Conservation (phyloP, 345 rosid genomes). For the Linum trigynum region DNA sequence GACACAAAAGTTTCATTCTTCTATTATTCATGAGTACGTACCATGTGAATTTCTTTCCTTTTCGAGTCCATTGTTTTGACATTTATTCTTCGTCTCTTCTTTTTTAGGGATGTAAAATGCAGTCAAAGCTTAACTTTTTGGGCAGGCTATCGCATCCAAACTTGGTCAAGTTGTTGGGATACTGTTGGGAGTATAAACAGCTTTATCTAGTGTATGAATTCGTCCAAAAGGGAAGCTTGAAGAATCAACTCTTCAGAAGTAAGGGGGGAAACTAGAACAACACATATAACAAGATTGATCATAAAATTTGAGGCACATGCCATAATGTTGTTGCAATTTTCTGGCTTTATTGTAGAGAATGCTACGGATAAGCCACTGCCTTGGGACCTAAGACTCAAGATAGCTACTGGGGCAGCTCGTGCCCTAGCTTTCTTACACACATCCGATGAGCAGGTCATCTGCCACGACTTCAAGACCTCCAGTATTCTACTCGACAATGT, state of each 20-base stretch:
- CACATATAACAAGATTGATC: not conserved
- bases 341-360: conserved; percentile 32
- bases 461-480: conserved; percentile 77
- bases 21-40: no score
- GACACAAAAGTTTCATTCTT: no score
- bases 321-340: not conserved
- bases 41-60: not conserved
- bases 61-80: not conserved
- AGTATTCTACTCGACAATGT: conserved; percentile 74
- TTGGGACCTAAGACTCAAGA: conserved; percentile 71
- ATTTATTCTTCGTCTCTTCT: conserved; percentile 2
- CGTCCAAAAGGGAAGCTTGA: conserved; percentile 71
- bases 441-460: conserved; percentile 62
- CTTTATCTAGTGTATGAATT: conserved; percentile 75
- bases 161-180: conserved; percentile 66
- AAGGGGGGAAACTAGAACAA: conserved; percentile 29
- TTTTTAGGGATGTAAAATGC: conserved; percentile 19
- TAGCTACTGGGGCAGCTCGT: conserved; percentile 68
- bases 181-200: conserved; percentile 65
- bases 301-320: not conserved
- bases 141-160: conserved; percentile 79
- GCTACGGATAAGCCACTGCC: conserved; percentile 49
- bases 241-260: conserved; percentile 75
- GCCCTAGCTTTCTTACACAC: conserved; percentile 70
- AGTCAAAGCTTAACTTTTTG: conserved; percentile 78